Percentiles rank a stretch among this genome's conserved stretches.
Conservation (phyloP, 2,329 filamentous ascomycete species). For the Orbilia brochopaga region DNA sequence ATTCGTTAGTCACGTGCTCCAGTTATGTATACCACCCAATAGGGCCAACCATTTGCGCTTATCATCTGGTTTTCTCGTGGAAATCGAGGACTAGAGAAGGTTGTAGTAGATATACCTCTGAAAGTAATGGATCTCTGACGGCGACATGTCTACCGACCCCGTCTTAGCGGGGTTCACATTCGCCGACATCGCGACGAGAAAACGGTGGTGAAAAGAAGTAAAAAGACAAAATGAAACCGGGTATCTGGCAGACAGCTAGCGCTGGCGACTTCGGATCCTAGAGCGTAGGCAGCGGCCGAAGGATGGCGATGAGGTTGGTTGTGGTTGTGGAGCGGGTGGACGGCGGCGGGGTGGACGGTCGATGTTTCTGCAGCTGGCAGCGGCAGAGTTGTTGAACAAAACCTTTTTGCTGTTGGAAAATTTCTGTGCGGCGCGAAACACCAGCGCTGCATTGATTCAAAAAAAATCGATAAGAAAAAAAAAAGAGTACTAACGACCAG, state of each 20-base stretch:
- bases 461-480: not conserved
- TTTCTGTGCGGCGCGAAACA: slow-evolving; percentile 35
- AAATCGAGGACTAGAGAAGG: too few relatives aligned
- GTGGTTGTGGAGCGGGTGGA: slow-evolving; percentile 15
- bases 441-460: not conserved
- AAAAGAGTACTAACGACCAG: too few relatives aligned
- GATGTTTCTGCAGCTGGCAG: slow-evolving; percentile 17
- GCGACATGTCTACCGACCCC: slow-evolving; percentile 68
- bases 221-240: slow-evolving; percentile 4
- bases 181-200: slow-evolving; percentile 19
- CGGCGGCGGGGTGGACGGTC: not conserved
- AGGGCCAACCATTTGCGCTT: too few relatives aligned
- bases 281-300: slow-evolving; percentile 7
- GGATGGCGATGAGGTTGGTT: slow-evolving; percentile 5
- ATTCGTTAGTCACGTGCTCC: slow-evolving; percentile 9
- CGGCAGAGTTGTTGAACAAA: slow-evolving; percentile 37
- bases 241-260: not conserved
- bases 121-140: slow-evolving; percentile 99
- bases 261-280: slow-evolving; percentile 3
- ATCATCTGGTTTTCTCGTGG: too few relatives aligned
- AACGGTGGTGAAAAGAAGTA: not conserved
- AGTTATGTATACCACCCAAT: too few relatives aligned
- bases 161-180: slow-evolving; percentile 61
- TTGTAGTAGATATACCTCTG: slow-evolving; percentile 76
- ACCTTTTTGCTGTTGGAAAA: slow-evolving; percentile 46